Evolutionary conservation across 345 rosid genomes (phyloP), one percentile per base, ranked within the genome.

Genomic region (Ricinus communis): DNA sequence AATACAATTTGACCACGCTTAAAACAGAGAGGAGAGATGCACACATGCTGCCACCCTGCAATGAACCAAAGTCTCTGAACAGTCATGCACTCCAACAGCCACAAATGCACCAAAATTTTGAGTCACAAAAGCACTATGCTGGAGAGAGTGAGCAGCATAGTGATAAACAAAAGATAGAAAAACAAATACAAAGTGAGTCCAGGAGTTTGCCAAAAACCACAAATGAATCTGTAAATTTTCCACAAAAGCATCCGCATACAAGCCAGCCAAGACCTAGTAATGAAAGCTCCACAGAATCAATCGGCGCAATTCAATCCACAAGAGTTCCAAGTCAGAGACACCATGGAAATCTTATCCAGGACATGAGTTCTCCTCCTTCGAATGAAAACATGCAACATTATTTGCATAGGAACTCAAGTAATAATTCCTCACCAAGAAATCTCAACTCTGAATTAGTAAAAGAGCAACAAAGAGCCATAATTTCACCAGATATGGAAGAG

Each of bases 191-290:
- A 70, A 80, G 72, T 57, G 84, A 74, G 27, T 31, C 77, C 14
- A 67, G 41, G 80, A 58, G 58, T 22, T 68, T 74, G 61, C 75
- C 81, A 36, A 77, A 79, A 54, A 64, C 55, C 40, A 62, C 54
- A 71, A 68, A 65, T 45, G 75, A 62, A 58, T 63, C 59, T 55
- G 56, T 64, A 31, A 77, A 75, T 70, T 54, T 71, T 63, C 81
- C 82, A 66, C 83, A 56, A 52, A 84, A 75, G 80, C 54, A 54
- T 69, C 73, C 66, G 18, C 77, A 43, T 12, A 51, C 25, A 74
- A 79, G 68, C 53, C 85, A 85, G 72, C 63, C 68, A 46, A 80
- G 73, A 55, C 58, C 71, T 77, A 53, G 53, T 46, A 86, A 68
- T 80, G 83, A 74, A 74, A 76, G 45, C 61, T 68, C 72, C 55